These are phyloP conservation scores for Coleophoma eucalyptorum DNA, from an alignment of 2,329 filamentous ascomycete species.

Conservation along the genomic window DNA sequence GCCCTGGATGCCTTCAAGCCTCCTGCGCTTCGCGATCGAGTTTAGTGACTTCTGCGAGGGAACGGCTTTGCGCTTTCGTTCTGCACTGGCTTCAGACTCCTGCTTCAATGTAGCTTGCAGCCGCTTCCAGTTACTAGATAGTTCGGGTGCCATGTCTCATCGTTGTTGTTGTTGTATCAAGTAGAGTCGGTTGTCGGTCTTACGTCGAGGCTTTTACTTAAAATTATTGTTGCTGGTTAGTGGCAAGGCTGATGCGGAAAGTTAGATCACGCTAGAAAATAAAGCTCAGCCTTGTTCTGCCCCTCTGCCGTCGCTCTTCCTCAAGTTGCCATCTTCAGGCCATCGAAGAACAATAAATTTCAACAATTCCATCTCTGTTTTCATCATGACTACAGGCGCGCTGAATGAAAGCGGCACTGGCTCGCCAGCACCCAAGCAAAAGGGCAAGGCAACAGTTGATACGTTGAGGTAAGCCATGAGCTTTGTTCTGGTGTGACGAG, in stretches of 20 bases:
- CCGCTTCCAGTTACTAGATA: slow-evolving; percentile 76
- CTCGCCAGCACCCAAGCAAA: slow-evolving; percentile 58
- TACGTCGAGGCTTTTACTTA: too few species aligned
- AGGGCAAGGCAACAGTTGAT: slow-evolving; percentile 78
- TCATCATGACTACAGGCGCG: slow-evolving; percentile 51
- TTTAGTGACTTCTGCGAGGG: slow-evolving; percentile 24
- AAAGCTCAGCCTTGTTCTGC: slow-evolving; percentile 14
- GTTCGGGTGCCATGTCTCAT: slow-evolving; percentile 27
- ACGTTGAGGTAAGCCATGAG: slow-evolving; percentile 64
- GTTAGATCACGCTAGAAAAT: neutral
- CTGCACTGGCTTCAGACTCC: slow-evolving; percentile 29
- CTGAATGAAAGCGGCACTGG: slow-evolving; percentile 51
- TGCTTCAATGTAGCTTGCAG: slow-evolving; percentile 57
- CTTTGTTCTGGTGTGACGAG: slow-evolving; percentile 3
- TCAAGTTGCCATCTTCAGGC: slow-evolving; percentile 2
- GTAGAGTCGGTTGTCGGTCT: slow-evolving; percentile 1
- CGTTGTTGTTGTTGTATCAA: slow-evolving; percentile 7
- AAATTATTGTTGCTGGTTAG: too few species aligned
- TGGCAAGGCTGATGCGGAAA: neutral
- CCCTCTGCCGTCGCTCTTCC: slow-evolving; percentile 9
- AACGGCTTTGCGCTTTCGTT: slow-evolving; percentile 28
- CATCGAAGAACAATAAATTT: slow-evolving; percentile 13
- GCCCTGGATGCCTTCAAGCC: slow-evolving; percentile 20
- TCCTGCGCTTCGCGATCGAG: slow-evolving; percentile 27
- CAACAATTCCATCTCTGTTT: slow-evolving; percentile 17